Evolutionary conservation across 352 stramenopile species (phyloP).

Genomic region (Phytopythium delawarense): DNA sequence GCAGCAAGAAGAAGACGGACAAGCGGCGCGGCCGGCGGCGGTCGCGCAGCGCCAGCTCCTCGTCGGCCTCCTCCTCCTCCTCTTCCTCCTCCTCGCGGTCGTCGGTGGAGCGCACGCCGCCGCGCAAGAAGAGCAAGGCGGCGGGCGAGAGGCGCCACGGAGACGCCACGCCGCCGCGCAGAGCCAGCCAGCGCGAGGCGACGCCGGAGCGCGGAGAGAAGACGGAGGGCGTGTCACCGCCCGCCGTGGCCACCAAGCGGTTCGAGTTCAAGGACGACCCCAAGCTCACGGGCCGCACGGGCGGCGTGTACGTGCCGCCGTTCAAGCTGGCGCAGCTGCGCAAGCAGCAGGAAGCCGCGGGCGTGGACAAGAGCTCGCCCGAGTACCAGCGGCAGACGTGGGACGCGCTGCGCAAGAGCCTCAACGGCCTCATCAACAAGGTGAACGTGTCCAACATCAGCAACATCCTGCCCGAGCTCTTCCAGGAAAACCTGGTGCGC

Average conservation of each 20-base stretch:
- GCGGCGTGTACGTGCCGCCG: constrained; percentile 90
- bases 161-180: constrained; percentile 20
- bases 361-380: constrained; percentile 45
- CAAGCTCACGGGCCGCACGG: constrained; percentile 56
- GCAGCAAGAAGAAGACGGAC: not conserved
- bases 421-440: constrained; percentile 99
- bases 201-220: not conserved
- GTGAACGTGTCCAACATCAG: constrained; percentile 93
- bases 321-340: constrained; percentile 89
- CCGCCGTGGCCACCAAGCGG: constrained; percentile 8
- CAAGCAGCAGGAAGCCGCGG: constrained; percentile 27
- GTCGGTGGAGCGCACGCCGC: constrained; percentile 20
- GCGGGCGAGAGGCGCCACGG: not conserved
- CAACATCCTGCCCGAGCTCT: constrained; percentile 94
- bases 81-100: constrained; percentile 17
- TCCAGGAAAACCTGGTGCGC: constrained; percentile 97
- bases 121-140: constrained; percentile 23
- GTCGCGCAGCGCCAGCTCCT: constrained; percentile 5
- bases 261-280: constrained; percentile 29
- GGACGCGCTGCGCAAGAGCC: constrained; percentile 95
- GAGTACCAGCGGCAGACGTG: constrained; percentile 92
- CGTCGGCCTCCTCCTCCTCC: constrained; percentile 8
- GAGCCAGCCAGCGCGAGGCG: constrained; percentile 5
- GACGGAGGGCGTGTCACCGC: constrained; percentile 5
- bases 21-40: not conserved